These are phyloP conservation scores for Nitzschia inconspicua DNA, from an alignment of 108 stramenopile genomes.

Conservation along the genomic window DNA sequence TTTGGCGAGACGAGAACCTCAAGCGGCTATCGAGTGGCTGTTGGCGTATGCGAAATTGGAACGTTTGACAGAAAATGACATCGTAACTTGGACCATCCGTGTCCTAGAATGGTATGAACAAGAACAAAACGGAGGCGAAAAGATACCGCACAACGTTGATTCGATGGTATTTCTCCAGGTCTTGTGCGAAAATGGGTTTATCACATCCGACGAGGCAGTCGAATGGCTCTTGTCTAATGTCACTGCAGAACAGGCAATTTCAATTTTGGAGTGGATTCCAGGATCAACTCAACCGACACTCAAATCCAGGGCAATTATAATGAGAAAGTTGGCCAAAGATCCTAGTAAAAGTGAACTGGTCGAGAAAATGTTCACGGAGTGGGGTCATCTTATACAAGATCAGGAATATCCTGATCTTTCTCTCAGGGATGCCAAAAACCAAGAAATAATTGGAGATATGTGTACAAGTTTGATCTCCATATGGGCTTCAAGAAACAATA, in stretches of 20 bases:
- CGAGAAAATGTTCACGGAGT: slow-evolving; percentile 7
- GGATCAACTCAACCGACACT: neutral
- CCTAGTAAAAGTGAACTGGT: too few relatives aligned
- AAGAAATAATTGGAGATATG: slow-evolving; percentile 8
- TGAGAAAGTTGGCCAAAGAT: slow-evolving; percentile 19
- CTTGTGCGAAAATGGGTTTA: slow-evolving; percentile 6
- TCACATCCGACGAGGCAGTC: slow-evolving; percentile 5
- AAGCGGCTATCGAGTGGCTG: slow-evolving; percentile 28
- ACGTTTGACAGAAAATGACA: slow-evolving; percentile 21
- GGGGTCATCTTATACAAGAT: slow-evolving; percentile 8
- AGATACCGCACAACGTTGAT: neutral
- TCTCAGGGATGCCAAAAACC: neutral
- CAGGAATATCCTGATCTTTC: too few relatives aligned
- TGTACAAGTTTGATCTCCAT: slow-evolving; percentile 26
- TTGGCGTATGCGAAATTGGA: slow-evolving; percentile 12
- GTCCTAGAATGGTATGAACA: slow-evolving; percentile 7
- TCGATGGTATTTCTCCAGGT: slow-evolving; percentile 21
- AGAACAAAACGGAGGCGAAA: neutral
- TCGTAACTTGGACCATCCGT: slow-evolving; percentile 11
- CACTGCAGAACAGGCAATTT: slow-evolving; percentile 12
- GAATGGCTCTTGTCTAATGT: slow-evolving; percentile 16
- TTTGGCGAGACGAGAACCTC: slow-evolving; percentile 12
- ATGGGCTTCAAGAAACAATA: slow-evolving; percentile 15
- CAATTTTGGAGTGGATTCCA: slow-evolving; percentile 19
- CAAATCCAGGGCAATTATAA: slow-evolving; percentile 11